These are phyloP conservation scores for Tylopilus felleus DNA, from an alignment of 768 basidiomycete species.

Conservation along the genomic window DNA sequence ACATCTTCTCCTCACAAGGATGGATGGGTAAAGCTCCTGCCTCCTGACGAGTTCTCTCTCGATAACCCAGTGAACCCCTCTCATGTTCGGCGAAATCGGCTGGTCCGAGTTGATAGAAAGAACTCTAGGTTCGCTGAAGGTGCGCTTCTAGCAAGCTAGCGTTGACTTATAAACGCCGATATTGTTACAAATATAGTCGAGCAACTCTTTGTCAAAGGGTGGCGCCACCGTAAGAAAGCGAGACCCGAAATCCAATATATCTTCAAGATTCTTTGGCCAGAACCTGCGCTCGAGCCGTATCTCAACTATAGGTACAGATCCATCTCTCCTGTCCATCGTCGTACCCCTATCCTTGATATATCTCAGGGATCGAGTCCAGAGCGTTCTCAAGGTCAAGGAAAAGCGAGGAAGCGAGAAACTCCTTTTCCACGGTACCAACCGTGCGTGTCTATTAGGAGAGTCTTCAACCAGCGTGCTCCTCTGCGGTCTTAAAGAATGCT, in stretches of 20 bases:
- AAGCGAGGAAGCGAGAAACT: conserved; percentile 50
- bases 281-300: conserved; percentile 42
- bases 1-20: conserved; percentile 13
- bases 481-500: conserved; percentile 49
- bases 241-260: conserved; percentile 47
- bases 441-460: conserved; percentile 57
- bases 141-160: conserved; percentile 23
- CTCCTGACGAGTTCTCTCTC: conserved; percentile 35
- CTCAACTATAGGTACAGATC: conserved; percentile 42
- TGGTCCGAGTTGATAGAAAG: conserved; percentile 38
- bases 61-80: conserved; percentile 40
- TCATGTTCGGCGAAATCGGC: conserved; percentile 39
- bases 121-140: conserved; percentile 39
- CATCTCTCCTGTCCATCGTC: conserved; percentile 15
- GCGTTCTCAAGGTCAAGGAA: conserved; percentile 22
- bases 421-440: conserved; percentile 67
- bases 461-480: conserved; percentile 42
- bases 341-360: conserved; percentile 6
- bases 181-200: conserved; percentile 37
- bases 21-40: conserved; percentile 27
- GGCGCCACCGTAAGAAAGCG: conserved; percentile 53
- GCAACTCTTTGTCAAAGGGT: conserved; percentile 48
- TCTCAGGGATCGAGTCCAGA: conserved; percentile 28
- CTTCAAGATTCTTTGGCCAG: conserved; percentile 49
- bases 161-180: not conserved